Percentiles rank a stretch among this genome's conserved stretches.
phyloP scores from a whole-genome alignment of 164 flowering plant species.

The Liriodendron chinense region DNA sequence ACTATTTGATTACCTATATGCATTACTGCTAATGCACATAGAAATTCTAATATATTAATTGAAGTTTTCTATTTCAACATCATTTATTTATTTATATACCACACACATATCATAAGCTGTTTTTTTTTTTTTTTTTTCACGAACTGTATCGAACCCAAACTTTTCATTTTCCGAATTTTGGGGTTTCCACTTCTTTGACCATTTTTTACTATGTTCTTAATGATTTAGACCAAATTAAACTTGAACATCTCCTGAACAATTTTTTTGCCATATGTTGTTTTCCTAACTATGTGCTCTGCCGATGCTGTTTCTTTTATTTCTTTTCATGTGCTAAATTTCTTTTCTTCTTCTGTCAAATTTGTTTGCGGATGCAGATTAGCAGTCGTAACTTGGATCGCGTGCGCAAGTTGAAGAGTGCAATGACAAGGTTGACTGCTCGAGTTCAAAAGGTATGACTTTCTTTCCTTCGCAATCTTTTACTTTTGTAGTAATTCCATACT shows the following conservation, averaged over 20 bases:
- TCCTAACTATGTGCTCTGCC: not conserved
- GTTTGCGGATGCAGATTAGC: conserved; percentile 57
- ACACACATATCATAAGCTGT: too few species aligned
- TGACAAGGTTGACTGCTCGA: conserved; percentile 91
- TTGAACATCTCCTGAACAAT: not conserved
- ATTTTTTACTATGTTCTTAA: not conserved
- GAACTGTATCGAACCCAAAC: too few species aligned
- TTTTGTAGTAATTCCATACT: not conserved
- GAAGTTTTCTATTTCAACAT: too few species aligned
- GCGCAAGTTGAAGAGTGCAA: conserved; percentile 92
- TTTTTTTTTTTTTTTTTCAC: too few species aligned
- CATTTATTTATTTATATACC: too few species aligned
- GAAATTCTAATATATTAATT: too few species aligned
- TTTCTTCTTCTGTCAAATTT: not conserved
- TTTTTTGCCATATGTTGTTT: too few species aligned
- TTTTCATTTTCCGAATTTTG: too few species aligned
- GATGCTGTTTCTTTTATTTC: not conserved
- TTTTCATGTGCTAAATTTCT: not conserved
- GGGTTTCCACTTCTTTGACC: not conserved
- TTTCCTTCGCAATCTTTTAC: not conserved
- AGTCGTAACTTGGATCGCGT: conserved; percentile 97
- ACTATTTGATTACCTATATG: too few species aligned
- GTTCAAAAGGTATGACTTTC: conserved; percentile 72
- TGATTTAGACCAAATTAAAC: not conserved
- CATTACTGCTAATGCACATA: too few species aligned